Evolutionary conservation across 2,329 filamentous ascomycete species (phyloP).

Genomic region (Cladorrhinum sp.): DNA sequence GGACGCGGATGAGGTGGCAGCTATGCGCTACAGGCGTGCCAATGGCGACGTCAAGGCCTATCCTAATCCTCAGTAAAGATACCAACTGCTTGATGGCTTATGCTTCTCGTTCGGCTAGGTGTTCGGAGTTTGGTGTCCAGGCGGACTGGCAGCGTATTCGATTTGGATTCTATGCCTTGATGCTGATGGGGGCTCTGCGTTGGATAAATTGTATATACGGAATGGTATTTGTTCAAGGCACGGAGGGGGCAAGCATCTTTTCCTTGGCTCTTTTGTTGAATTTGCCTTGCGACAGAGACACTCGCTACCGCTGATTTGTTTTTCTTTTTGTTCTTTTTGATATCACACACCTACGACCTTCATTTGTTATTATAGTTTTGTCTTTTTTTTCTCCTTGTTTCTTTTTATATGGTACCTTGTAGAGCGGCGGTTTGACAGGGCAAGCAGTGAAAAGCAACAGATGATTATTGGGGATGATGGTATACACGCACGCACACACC

Average conservation of each 20-base stretch:
- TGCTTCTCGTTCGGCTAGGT: constrained; percentile 6
- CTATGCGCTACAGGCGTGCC: constrained; percentile 21
- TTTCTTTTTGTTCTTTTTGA: background rate
- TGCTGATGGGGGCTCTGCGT: background rate
- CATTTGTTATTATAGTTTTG: background rate
- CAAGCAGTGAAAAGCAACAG: background rate
- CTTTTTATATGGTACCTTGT: background rate
- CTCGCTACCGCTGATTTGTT: background rate
- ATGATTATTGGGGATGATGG: background rate
- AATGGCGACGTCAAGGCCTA: constrained; percentile 11
- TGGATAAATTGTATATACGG: constrained; percentile 12
- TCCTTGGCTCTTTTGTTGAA: background rate
- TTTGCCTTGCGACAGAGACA: background rate
- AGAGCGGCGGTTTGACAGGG: background rate
- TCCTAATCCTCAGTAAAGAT: background rate
- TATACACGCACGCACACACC: background rate
- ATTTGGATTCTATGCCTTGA: background rate
- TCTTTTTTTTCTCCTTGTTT: constrained; percentile 4
- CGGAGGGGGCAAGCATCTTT: background rate
- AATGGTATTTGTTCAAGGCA: background rate
- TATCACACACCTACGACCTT: constrained; percentile 2
- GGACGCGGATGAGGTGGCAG: constrained; percentile 2
- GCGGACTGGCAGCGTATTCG: background rate
- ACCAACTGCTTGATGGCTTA: background rate
- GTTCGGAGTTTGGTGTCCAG: constrained; percentile 7